Percentiles rank a stretch among this genome's conserved stretches.
phyloP scores from a whole-genome alignment of 2,329 filamentous ascomycete species.

The Neoscytalidium dimidiatum region DNA sequence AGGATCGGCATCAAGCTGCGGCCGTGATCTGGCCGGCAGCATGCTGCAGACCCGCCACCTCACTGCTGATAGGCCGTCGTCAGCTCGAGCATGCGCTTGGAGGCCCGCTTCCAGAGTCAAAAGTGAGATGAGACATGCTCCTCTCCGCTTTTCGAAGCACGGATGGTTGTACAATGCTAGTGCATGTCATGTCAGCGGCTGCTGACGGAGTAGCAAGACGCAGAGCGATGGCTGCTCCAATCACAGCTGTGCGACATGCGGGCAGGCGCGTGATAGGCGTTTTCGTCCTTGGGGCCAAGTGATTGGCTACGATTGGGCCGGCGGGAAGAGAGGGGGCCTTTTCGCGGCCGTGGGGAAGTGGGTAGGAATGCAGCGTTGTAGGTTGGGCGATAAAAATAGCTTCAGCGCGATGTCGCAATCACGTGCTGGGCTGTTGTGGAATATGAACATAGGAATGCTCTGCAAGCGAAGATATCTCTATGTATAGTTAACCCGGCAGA shows the following conservation, averaged over 20 bases:
- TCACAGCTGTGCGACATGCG: neutral
- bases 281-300: neutral
- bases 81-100: neutral
- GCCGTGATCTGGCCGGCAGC: neutral
- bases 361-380: conserved; percentile 2
- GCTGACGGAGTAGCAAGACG: conserved; percentile 17
- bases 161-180: conserved; percentile 8
- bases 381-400: conserved; percentile 15
- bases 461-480: neutral
- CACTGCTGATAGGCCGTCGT: neutral
- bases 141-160: conserved; percentile 8
- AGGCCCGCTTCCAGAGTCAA: neutral
- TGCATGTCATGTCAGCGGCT: conserved; percentile 18
- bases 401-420: neutral
- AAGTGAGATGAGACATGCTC: conserved; percentile 9
- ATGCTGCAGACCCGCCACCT: neutral
- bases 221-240: conserved; percentile 1
- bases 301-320: neutral
- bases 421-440: neutral
- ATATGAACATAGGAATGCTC: neutral
- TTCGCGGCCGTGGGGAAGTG: neutral
- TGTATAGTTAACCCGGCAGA: neutral
- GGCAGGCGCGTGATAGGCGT: conserved; percentile 12
- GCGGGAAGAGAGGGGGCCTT: neutral
- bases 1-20: neutral